Conservation (phyloP, 352 stramenopile genomes). For the Phytophthora melonis region DNA sequence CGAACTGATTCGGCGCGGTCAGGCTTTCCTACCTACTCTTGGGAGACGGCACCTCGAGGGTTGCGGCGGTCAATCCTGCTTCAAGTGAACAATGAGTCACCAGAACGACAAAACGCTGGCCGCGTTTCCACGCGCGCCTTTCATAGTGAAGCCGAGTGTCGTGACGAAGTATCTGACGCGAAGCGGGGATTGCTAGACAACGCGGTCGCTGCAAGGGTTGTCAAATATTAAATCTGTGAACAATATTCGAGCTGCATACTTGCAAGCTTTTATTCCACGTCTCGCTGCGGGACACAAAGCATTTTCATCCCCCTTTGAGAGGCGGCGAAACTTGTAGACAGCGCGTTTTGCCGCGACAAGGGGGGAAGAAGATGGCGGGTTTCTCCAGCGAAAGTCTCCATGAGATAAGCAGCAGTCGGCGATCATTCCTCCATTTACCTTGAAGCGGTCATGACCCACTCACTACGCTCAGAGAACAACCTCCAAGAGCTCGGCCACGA, state of each 20-base stretch:
- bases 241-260: neutral
- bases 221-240: neutral
- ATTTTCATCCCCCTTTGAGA: neutral
- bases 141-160: neutral
- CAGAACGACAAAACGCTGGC: neutral
- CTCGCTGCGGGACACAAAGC: neutral
- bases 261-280: neutral
- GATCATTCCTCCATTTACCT: neutral
- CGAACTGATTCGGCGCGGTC: neutral
- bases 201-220: neutral
- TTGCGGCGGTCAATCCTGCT: neutral
- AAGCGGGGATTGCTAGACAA: neutral
- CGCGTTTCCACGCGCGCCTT: neutral
- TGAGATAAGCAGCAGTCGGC: neutral
- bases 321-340: neutral
- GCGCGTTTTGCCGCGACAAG: neutral
- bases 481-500: neutral
- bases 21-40: neutral
- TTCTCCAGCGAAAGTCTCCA: neutral
- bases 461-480: neutral
- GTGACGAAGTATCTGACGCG: neutral
- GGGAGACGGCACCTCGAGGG: neutral
- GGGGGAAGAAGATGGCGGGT: neutral
- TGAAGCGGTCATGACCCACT: neutral
- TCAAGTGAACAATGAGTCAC: neutral